A percentile compares a stretch with the other conserved stretches of the same genome.
Evolutionary conservation across 1,139 yeast genomes (phyloP).

Genomic region (Petasospora rhodanensis): DNA sequence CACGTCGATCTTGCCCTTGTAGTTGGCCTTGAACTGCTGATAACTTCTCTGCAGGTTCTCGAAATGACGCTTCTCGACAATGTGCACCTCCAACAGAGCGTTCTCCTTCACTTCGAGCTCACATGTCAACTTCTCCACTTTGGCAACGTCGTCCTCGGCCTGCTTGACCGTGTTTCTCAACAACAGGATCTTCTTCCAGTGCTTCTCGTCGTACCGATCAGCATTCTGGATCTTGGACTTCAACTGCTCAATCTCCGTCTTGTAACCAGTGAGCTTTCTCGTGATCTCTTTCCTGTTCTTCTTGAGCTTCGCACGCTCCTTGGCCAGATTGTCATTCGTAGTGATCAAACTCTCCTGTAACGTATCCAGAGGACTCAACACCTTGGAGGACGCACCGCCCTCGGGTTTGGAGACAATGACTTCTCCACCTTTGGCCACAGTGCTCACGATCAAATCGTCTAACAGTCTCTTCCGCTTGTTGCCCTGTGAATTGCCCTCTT

Average conservation of each 20-base stretch:
- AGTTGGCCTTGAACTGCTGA: constrained; percentile 31
- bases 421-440: constrained; percentile 27
- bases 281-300: constrained; percentile 61
- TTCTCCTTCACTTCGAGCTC: constrained; percentile 31
- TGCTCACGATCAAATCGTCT: constrained; percentile 41
- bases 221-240: constrained; percentile 45
- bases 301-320: constrained; percentile 47
- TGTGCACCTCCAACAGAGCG: constrained; percentile 36
- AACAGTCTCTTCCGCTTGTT: constrained; percentile 33
- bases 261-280: constrained; percentile 47
- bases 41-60: constrained; percentile 34
- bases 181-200: constrained; percentile 39
- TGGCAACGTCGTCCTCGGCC: constrained; percentile 35
- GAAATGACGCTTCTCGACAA: constrained; percentile 36
- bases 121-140: constrained; percentile 35
- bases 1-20: constrained; percentile 22
- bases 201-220: constrained; percentile 42
- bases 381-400: constrained; percentile 20
- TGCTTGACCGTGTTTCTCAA: constrained; percentile 38
- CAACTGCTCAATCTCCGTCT: constrained; percentile 54
- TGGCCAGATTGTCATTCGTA: constrained; percentile 50
- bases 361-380: constrained; percentile 49
- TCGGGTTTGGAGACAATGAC: constrained; percentile 15
- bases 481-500: constrained; percentile 29
- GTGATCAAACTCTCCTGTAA: constrained; percentile 60